A percentile compares a stretch with the other conserved stretches of the same genome.
Conservation (phyloP, 495 filamentous ascomycete genomes). For the Annulohypoxylon bovei region DNA sequence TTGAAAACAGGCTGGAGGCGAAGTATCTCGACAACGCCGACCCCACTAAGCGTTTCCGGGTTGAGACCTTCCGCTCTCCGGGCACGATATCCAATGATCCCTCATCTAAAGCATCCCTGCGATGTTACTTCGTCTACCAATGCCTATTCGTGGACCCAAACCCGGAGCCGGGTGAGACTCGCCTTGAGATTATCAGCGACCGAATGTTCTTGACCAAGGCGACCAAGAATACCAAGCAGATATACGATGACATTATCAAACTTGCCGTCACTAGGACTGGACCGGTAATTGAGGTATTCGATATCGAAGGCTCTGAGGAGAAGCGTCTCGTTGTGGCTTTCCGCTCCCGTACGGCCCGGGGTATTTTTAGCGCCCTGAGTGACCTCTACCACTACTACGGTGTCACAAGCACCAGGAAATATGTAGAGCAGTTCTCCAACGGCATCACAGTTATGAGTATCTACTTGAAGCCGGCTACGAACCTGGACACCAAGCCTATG, state of each 20-base stretch:
- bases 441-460: slow-evolving; percentile 96
- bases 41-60: slow-evolving; percentile 76
- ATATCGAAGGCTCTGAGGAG: slow-evolving; percentile 89
- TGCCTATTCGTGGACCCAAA: slow-evolving; percentile 84
- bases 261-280: slow-evolving; percentile 83
- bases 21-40: slow-evolving; percentile 87
- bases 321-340: slow-evolving; percentile 95
- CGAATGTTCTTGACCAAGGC: slow-evolving; percentile 95
- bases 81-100: slow-evolving; percentile 65
- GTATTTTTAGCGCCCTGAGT: slow-evolving; percentile 92
- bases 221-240: slow-evolving; percentile 90
- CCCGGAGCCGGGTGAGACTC: slow-evolving; percentile 79
- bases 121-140: slow-evolving; percentile 99
- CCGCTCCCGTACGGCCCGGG: slow-evolving; percentile 89
- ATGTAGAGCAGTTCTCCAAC: slow-evolving; percentile 98
- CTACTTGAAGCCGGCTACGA: slow-evolving; percentile 79
- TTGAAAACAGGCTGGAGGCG: slow-evolving; percentile 91
- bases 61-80: slow-evolving; percentile 96
- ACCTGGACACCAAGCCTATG: slow-evolving; percentile 58
- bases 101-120: slow-evolving; percentile 76
- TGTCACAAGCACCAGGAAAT: slow-evolving; percentile 94
- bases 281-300: slow-evolving; percentile 97
- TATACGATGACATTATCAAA: slow-evolving; percentile 93
- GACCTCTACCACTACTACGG: slow-evolving; percentile 99
- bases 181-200: slow-evolving; percentile 90